phyloP scores from a whole-genome alignment of 2,329 filamentous ascomycete genomes.

The Lojkania enalia region DNA sequence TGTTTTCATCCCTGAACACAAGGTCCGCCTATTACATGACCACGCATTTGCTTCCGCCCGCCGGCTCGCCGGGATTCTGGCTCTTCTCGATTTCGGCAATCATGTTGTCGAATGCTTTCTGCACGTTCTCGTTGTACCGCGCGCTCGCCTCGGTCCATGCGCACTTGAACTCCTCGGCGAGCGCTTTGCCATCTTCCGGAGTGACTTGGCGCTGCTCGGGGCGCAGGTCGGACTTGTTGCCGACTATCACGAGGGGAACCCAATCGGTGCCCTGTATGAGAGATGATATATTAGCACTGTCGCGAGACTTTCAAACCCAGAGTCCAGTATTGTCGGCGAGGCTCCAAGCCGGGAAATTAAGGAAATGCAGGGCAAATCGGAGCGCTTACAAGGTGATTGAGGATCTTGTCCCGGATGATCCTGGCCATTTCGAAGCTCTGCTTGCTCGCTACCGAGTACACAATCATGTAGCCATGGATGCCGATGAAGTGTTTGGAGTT shows the following conservation, averaged over 20 bases:
- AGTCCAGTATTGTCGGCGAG: background rate
- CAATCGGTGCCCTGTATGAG: constrained; percentile 76
- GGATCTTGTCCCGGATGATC: constrained; percentile 94
- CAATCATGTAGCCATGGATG: constrained; percentile 97
- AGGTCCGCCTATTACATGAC: constrained; percentile 69
- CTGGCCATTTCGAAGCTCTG: constrained; percentile 97
- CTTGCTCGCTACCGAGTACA: constrained; percentile 93
- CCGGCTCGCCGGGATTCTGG: constrained; percentile 83
- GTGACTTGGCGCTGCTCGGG: constrained; percentile 92
- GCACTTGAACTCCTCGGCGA: constrained; percentile 86
- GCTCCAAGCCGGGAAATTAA: background rate
- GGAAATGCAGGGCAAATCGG: constrained; percentile 1
- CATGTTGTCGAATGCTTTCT: constrained; percentile 89
- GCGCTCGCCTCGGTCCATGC: constrained; percentile 95
- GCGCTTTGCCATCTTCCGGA: constrained; percentile 78
- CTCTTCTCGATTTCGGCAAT: constrained; percentile 94
- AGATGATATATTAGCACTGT: constrained; percentile 12
- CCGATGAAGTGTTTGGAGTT: constrained; percentile 99
- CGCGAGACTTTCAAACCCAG: background rate
- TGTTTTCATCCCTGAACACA: background rate
- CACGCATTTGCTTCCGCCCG: constrained; percentile 76
- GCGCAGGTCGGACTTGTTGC: constrained; percentile 94
- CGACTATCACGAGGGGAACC: constrained; percentile 91
- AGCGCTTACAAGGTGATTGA: constrained; percentile 82
- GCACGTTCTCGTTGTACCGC: constrained; percentile 90